Percentiles rank a stretch among this genome's conserved stretches.
Conservation (phyloP, 2,329 filamentous ascomycete genomes). For the Plenodomus tracheiphilus region DNA sequence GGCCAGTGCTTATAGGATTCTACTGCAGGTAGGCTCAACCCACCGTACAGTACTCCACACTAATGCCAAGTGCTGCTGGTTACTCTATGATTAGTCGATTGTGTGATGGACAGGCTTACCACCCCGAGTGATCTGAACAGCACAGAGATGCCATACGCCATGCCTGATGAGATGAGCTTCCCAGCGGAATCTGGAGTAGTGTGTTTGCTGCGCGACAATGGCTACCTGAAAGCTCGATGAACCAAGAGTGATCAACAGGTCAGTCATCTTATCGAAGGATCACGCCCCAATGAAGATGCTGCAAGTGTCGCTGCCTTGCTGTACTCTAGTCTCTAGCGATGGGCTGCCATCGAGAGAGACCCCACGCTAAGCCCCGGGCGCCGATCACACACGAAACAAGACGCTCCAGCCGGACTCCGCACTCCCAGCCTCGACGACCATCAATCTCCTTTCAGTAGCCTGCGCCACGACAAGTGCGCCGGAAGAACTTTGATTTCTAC, state of each 20-base stretch:
- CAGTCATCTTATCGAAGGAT: conserved; percentile 4
- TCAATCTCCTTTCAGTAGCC: background rate
- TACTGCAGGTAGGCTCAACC: background rate
- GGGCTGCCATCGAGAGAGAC: conserved; percentile 21
- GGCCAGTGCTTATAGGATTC: too few relatives aligned
- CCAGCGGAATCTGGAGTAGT: too few relatives aligned
- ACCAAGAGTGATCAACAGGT: conserved; percentile 13
- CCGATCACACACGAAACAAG: conserved; percentile 19
- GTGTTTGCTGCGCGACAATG: conserved; percentile 3
- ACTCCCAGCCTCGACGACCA: background rate
- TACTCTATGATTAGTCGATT: too few relatives aligned
- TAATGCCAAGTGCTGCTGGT: background rate
- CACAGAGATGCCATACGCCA: too few relatives aligned
- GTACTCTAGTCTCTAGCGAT: conserved; percentile 8
- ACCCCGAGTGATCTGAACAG: too few relatives aligned
- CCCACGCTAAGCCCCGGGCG: conserved; percentile 23
- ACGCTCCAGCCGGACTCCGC: background rate
- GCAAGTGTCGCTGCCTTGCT: conserved; percentile 26
- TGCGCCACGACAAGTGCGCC: background rate
- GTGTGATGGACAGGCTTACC: background rate
- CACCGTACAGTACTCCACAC: background rate
- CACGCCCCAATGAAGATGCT: conserved; percentile 15
- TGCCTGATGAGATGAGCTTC: too few relatives aligned
- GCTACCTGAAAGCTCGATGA: conserved; percentile 14
- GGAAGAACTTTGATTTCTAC: background rate